phyloP scores from a whole-genome alignment of 306 rosid genomes.

The Argentina anserina region DNA sequence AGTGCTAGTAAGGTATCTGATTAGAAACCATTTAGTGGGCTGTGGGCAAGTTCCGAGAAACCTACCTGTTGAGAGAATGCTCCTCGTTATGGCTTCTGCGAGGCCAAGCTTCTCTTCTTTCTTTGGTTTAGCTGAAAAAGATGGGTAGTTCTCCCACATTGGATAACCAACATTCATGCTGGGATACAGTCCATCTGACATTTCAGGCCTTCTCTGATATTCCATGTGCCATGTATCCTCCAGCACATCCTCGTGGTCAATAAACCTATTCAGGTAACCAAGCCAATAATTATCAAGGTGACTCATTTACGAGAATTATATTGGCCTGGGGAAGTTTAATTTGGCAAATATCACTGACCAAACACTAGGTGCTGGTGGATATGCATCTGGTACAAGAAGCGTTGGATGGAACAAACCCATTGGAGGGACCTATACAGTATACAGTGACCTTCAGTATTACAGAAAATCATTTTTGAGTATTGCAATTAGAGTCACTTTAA shows the following conservation, averaged over 20 bases:
- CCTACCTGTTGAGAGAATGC: constrained; percentile 87
- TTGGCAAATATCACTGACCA: constrained; percentile 50
- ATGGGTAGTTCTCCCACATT: constrained; percentile 89
- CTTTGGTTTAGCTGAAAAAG: constrained; percentile 65
- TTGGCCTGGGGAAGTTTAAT: constrained; percentile 13
- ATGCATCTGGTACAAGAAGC: constrained; percentile 85
- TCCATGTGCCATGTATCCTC: constrained; percentile 91
- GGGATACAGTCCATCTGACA: constrained; percentile 67
- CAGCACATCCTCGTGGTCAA: constrained; percentile 85
- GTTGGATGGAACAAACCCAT: constrained; percentile 93
- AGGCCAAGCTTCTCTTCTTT: constrained; percentile 92
- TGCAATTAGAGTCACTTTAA: constrained; percentile 20
- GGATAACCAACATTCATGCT: constrained; percentile 61
- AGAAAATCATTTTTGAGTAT: constrained; percentile 6
- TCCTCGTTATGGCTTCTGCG: constrained; percentile 84
- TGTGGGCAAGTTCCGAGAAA: constrained; percentile 12
- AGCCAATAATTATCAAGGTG: constrained; percentile 16
- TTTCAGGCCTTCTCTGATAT: constrained; percentile 69
- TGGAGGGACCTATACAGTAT: constrained; percentile 69
- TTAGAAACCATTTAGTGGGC: background rate
- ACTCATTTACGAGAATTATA: background rate
- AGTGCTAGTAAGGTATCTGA: constrained; percentile 23
- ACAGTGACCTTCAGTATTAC: constrained; percentile 11
- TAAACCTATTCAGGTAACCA: constrained; percentile 51
- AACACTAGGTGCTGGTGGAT: constrained; percentile 92